These are phyloP conservation scores for Phyllosticta capitalensis DNA, from an alignment of 2,329 filamentous ascomycete species.

Conservation along the genomic window DNA sequence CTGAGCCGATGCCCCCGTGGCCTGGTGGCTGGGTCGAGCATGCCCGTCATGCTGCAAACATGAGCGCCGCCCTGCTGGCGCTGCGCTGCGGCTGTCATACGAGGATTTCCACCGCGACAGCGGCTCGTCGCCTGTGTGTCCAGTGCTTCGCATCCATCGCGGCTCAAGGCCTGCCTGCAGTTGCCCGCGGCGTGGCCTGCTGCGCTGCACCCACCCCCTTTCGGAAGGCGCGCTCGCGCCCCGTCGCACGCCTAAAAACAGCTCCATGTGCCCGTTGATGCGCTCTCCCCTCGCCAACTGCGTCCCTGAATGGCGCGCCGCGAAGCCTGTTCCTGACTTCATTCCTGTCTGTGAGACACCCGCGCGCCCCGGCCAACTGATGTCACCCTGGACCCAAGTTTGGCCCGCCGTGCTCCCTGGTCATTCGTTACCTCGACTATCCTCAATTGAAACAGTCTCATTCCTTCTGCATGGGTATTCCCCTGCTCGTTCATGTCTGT, in stretches of 20 bases:
- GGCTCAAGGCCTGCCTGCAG: background rate
- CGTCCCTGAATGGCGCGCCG: constrained; percentile 4
- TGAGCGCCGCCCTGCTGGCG: constrained; percentile 6
- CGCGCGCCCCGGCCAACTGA: constrained; percentile 1
- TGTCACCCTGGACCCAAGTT: constrained; percentile 1
- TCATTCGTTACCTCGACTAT: constrained; percentile 9
- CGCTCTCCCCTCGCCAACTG: background rate
- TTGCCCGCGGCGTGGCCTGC: background rate
- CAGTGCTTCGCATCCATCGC: constrained; percentile 3
- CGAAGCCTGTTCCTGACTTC: constrained; percentile 8
- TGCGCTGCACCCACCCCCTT: constrained; percentile 8
- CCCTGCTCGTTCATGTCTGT: constrained; percentile 5
- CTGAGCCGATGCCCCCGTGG: constrained; percentile 10
- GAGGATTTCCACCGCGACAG: constrained; percentile 1
- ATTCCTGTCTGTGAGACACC: constrained; percentile 7
- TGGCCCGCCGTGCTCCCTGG: constrained; percentile 2
- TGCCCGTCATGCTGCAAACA: constrained; percentile 11
- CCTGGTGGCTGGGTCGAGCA: constrained; percentile 10
- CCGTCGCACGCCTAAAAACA: constrained; percentile 6
- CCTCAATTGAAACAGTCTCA: constrained; percentile 13
- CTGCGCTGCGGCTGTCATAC: constrained; percentile 1
- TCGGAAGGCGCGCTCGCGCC: constrained; percentile 2
- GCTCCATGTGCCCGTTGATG: constrained; percentile 7
- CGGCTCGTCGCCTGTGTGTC: background rate
- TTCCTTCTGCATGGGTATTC: background rate